Conservation (phyloP, 106 monocot genomes). For the Allium sativum region DNA sequence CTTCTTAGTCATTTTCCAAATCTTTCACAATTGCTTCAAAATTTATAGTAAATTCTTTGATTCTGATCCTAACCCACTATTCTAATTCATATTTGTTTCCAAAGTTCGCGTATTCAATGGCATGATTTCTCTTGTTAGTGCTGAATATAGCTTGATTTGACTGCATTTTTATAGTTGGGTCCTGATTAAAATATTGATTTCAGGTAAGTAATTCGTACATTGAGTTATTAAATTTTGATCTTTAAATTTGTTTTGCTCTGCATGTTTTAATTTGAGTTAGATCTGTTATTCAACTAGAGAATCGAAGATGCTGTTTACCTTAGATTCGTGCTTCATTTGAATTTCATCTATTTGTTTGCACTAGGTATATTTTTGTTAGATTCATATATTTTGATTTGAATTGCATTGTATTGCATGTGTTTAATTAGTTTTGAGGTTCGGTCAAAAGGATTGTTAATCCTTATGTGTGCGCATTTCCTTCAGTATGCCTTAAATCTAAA, state of each 20-base stretch:
- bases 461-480: no score
- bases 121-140: not conserved
- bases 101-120: not conserved
- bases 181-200: not conserved
- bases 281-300: not conserved
- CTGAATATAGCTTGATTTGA: not conserved
- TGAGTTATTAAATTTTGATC: not conserved
- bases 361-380: no score
- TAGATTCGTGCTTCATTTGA: no score
- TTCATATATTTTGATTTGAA: no score
- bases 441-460: no score
- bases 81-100: not conserved
- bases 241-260: not conserved
- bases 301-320: no score
- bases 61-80: not conserved
- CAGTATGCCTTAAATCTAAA: no score
- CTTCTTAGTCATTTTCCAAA: not conserved
- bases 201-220: conserved; percentile 4
- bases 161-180: conserved; percentile 5
- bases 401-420: no score
- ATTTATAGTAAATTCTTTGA: no score
- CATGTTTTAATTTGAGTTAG: not conserved
- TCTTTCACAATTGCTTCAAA: no score
- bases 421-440: no score
- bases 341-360: no score